Evolutionary conservation across 2,329 filamentous ascomycete species (phyloP).

Genomic region (Xylariales sp.): DNA sequence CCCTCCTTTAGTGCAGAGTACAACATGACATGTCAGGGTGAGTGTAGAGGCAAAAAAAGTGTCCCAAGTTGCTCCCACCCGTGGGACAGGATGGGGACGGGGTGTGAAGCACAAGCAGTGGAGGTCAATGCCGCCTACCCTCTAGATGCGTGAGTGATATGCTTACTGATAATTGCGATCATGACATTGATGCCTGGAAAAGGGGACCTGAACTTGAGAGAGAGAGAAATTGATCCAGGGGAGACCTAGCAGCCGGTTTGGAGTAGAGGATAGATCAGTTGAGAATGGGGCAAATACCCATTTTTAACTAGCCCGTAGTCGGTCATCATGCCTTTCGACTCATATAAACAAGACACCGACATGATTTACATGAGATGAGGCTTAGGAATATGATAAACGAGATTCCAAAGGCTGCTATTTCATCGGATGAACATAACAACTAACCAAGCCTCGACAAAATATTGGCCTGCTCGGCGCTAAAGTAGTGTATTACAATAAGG

Average conservation of each 20-base stretch:
- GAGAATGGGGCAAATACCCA: conserved; percentile 38
- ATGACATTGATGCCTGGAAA: conserved; percentile 38
- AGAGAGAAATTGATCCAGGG: conserved; percentile 29
- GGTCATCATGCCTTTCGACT: conserved; percentile 35
- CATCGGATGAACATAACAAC: conserved; percentile 14
- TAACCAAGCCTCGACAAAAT: not conserved
- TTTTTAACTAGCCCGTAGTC: conserved; percentile 39
- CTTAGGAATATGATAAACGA: conserved; percentile 26
- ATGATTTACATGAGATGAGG: conserved; percentile 30
- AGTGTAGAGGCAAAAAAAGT: conserved; percentile 40
- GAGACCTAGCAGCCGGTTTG: conserved; percentile 42
- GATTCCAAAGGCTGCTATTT: conserved; percentile 19
- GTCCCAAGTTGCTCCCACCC: conserved; percentile 41
- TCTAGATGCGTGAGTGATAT: conserved; percentile 40
- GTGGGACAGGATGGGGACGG: conserved; percentile 38
- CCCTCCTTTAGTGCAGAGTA: conserved; percentile 44
- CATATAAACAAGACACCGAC: conserved; percentile 38
- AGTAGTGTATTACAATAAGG: conserved; percentile 10
- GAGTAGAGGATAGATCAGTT: conserved; percentile 44
- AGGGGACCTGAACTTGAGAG: conserved; percentile 39
- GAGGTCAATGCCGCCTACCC: conserved; percentile 43
- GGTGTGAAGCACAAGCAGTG: conserved; percentile 46
- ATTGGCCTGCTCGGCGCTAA: conserved; percentile 27
- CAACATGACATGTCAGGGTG: conserved; percentile 43
- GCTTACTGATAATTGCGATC: conserved; percentile 40